Conservation (phyloP, 129 eudicot species). For the sunflower (Helianthus annuus) region DNA sequence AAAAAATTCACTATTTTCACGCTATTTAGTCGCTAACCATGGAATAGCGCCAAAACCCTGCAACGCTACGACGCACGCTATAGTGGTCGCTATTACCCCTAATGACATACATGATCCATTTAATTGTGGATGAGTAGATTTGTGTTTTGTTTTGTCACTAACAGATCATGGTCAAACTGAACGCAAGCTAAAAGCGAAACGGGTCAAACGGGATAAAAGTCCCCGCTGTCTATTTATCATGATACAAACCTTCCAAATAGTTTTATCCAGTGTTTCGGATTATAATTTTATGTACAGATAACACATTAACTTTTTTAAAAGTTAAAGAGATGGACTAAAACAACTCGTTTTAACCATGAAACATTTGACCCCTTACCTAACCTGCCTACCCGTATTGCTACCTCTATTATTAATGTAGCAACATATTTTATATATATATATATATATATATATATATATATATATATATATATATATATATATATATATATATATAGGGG, state of each 20-base stretch:
- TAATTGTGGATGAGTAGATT: background rate
- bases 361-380: background rate
- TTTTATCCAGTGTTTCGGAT: background rate
- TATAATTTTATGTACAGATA: background rate
- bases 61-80: no score
- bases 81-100: no score
- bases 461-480: no score
- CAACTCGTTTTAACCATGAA: background rate
- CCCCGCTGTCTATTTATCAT: background rate
- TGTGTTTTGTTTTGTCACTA: background rate
- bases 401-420: background rate
- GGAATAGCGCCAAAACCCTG: no score
- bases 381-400: background rate
- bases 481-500: no score
- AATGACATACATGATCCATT: background rate
- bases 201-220: background rate
- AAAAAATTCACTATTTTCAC: no score
- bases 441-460: no score
- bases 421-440: no score
- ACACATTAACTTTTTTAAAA: background rate
- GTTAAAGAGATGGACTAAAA: background rate
- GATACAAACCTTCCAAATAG: background rate
- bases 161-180: background rate
- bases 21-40: no score
- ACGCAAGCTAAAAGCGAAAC: background rate